Evolutionary conservation across 1,284 basidiomycete genomes (phyloP).

Genomic region (Microbotryum scabiosae): DNA sequence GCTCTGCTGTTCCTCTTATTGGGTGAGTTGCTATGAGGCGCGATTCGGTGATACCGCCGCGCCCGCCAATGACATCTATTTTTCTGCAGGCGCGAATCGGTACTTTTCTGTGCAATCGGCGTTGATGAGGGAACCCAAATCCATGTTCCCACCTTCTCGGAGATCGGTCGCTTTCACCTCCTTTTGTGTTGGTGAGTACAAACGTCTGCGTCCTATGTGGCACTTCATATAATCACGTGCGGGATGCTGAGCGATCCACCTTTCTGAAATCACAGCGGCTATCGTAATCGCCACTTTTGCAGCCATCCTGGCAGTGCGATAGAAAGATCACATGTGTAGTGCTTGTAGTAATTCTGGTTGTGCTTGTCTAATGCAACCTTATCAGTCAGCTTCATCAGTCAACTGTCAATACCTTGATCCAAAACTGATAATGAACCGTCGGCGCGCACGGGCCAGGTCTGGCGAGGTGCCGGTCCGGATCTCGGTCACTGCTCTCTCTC

Average conservation of each 20-base stretch:
- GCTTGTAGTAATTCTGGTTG: no score
- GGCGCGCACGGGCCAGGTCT: no score
- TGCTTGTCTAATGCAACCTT: no score
- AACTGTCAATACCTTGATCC: no score
- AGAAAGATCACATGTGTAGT: no score
- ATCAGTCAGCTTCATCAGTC: no score
- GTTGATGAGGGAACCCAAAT: slow-evolving; percentile 17
- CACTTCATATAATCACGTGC: background rate
- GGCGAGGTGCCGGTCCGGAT: no score
- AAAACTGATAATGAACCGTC: no score
- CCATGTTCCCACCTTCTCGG: slow-evolving; percentile 22
- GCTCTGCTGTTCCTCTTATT: slow-evolving; percentile 22
- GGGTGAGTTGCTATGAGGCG: slow-evolving; percentile 1
- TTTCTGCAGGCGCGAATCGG: slow-evolving; percentile 11
- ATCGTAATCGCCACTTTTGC: slow-evolving; percentile 19
- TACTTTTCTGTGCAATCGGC: slow-evolving; percentile 19
- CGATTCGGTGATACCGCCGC: background rate
- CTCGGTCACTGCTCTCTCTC: no score
- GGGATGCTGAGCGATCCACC: background rate
- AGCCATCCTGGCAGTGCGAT: slow-evolving; percentile 7
- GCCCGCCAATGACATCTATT: background rate
- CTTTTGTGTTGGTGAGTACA: slow-evolving; percentile 15
- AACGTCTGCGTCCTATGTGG: background rate
- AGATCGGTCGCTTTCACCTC: slow-evolving; percentile 12
- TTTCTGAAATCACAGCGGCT: background rate